Conservation (phyloP, 441 rosid species). For the Syzygium malaccense region DNA sequence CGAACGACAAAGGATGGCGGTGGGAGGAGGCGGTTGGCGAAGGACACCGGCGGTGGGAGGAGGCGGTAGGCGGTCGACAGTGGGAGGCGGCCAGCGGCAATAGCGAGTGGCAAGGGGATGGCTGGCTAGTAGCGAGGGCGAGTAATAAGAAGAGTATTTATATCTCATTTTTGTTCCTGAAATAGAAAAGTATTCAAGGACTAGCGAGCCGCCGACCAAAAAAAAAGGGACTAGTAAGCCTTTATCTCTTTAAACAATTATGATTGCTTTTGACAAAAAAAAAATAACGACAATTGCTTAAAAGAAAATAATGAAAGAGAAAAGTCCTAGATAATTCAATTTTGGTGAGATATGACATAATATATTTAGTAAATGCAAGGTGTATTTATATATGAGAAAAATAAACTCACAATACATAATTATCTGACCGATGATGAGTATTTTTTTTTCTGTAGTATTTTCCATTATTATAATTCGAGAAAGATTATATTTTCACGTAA, state of each 20-base stretch:
- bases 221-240: not conserved
- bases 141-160: no score
- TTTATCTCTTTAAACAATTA: not conserved
- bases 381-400: not conserved
- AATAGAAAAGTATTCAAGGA: not conserved
- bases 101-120: no score
- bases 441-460: not conserved
- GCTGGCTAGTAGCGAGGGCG: no score
- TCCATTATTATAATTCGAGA: not conserved
- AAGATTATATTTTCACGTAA: not conserved
- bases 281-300: not conserved
- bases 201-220: not conserved
- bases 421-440: not conserved
- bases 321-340: not conserved
- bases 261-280: no score
- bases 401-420: not conserved
- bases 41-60: no score
- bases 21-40: no score
- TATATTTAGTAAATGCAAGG: not conserved
- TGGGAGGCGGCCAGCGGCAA: no score
- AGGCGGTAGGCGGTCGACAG: no score
- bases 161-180: no score
- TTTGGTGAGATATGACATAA: not conserved
- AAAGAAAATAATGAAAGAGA: not conserved
- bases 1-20: no score